A percentile compares a stretch with the other conserved stretches of the same genome.
These are phyloP conservation scores for Brettanomyces sp. DNA, from an alignment of 805 yeast species.

Conservation along the genomic window DNA sequence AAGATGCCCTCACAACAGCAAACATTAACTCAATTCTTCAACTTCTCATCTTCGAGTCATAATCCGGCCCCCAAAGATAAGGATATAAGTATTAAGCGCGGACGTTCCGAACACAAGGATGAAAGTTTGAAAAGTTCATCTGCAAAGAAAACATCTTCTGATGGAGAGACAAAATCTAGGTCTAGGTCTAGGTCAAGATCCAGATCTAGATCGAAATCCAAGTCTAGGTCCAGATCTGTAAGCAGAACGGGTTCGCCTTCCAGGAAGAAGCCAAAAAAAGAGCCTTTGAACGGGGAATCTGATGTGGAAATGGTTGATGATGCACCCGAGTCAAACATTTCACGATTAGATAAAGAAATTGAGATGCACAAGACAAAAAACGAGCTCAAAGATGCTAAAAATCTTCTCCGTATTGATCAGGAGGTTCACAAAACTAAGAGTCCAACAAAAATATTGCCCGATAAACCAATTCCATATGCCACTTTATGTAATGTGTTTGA, in stretches of 20 bases:
- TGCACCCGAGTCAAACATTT: slow-evolving; percentile 1
- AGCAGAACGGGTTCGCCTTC: background rate
- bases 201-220: slow-evolving; percentile 1
- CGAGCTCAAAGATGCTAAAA: slow-evolving; percentile 18
- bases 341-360: slow-evolving; percentile 6
- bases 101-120: too few species aligned
- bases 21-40: slow-evolving; percentile 1
- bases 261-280: background rate
- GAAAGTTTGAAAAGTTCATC: background rate
- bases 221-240: background rate
- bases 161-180: background rate
- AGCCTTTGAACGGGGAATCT: too few species aligned
- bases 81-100: too few species aligned
- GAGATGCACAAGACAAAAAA: slow-evolving; percentile 9
- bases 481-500: slow-evolving; percentile 60
- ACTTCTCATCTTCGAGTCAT: background rate
- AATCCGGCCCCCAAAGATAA: too few species aligned
- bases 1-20: slow-evolving; percentile 3
- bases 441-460: slow-evolving; percentile 1
- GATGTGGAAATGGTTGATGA: background rate
- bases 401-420: slow-evolving; percentile 6
- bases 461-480: slow-evolving; percentile 25
- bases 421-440: background rate
- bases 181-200: background rate
- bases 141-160: background rate